phyloP scores from a whole-genome alignment of 805 yeast genomes.

The Myxozyma vanderwaltii region DNA sequence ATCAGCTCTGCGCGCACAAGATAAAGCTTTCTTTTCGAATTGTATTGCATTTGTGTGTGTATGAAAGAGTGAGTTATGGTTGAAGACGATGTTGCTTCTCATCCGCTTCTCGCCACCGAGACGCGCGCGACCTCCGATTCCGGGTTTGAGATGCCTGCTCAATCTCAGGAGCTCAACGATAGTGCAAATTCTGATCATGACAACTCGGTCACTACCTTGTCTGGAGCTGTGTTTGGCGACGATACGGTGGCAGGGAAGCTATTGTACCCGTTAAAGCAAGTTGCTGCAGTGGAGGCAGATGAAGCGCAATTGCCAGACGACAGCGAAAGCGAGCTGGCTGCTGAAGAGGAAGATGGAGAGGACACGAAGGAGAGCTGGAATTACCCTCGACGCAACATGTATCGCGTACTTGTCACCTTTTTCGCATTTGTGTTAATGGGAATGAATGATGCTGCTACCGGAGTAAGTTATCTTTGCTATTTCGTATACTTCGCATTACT shows the following conservation, averaged over 20 bases:
- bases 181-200: background rate
- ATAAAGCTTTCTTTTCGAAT: no score
- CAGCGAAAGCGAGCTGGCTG: background rate
- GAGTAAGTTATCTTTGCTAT: conserved; percentile 41
- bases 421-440: conserved; percentile 32
- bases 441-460: conserved; percentile 56
- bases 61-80: no score
- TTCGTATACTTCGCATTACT: background rate
- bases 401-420: conserved; percentile 14
- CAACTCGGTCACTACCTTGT: background rate
- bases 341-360: background rate
- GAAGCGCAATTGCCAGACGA: background rate
- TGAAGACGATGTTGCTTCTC: no score
- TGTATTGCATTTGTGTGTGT: no score
- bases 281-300: conserved; percentile 3
- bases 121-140: background rate
- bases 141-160: background rate
- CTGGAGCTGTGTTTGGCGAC: background rate
- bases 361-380: conserved; percentile 16
- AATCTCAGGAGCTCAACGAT: background rate
- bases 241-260: background rate
- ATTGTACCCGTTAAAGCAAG: background rate
- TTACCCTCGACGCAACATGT: conserved; percentile 15
- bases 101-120: no score
- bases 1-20: no score